Evolutionary conservation across 129 eudicot genomes (phyloP), one percentile per base, ranked within the genome.

Genomic region (Ambrosia artemisiifolia): DNA sequence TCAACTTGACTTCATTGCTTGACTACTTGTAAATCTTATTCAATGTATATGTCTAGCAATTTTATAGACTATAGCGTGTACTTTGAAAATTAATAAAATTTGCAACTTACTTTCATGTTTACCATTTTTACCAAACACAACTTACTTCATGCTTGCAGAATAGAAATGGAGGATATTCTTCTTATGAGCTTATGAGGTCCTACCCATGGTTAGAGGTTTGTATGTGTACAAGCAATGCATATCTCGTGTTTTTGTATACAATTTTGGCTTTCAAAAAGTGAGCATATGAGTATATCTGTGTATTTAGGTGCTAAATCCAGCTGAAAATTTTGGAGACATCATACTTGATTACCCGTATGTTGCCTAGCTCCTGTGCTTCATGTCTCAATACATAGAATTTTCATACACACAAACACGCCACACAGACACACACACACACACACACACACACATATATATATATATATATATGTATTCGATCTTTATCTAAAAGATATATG

Each of bases 241-340:
- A 51, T 68, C 24, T 18, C 20, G 28, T 0, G 36, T n/a, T 47
- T 3, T 38, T 71, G 50, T 71, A 11, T 51, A 35, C 11, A 18
- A 32, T 14, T 50, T 33, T 8, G 14, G 11, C 35, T 43, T 20
- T 44, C 62, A 9, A 34, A 42, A 19, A 66, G 28, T 77, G 47
- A 49, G 20, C 47, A n/a, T n/a, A n/a, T n/a, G n/a, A n/a, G n/a
- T n/a, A 60, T 61, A 20, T 44, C 0, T 49, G 38, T 36, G 32
- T 77, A 7, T 68, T 12, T 62, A 86, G 92, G 20, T 81, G 84
- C 67, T 87, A 62, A 87, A 87, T 79, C 89, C 87, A 20, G 79
- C 89, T 38, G 89, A 87, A 82, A 82, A 83, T 24, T 87, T 87
- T 57, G 89, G 93, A 44, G 88, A 87, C 54, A 82, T 84, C 75